Base-by-base conservation (phyloP, 495 filamentous ascomycete genomes). In the Penicillium ochrochloron region DNA sequence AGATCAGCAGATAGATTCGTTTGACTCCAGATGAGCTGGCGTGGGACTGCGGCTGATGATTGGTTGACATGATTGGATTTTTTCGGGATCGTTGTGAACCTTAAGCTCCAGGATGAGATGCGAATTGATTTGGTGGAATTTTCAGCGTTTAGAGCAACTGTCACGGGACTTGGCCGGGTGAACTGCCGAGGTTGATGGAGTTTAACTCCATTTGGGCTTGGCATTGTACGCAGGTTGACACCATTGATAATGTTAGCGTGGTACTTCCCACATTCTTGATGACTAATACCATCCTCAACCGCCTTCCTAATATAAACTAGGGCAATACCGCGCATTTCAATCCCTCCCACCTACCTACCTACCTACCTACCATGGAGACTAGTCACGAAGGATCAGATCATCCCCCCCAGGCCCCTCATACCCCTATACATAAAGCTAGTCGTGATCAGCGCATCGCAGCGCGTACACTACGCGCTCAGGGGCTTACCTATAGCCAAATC, bases 1-100 rank as follows among this genome's bases (percentile, higher is more conserved):
- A 96, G 66, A 84, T 68, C 68, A 90, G 80, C 27, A 94, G 85
- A 75, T 93, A 93, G 55, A 42, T 35, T 35, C 39, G 33, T 51
- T 34, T n/a, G 62, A 65, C 10, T 10, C 25, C 25, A 27, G n/a
- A 46, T 46, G n/a, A 9, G 42, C n/a, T 5, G 21, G n/a, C 5
- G 19, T 6, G n/a, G 19, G 42, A 7, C 5, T 46, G n/a, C 21
- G 42, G n/a, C 42, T 0, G 42, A 21, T 46, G 42, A 14, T 21
- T 46, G 42, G 42, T 21, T 10, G 42, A 21, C 42, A 46, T 46
- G n/a, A 4, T 46, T 46, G n/a, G 42, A 3, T 10, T 46, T 21
- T 9, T 21, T 21, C 19, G 12, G 5, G 10, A 21, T 15, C n/a
- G 39, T 42, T 3, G 17, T 15, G n/a, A 42, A 42, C 17, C 39